Percentiles rank a stretch among this genome's conserved stretches.
Evolutionary conservation across 2,329 filamentous ascomycete genomes (phyloP).

Genomic region (Cordyceps cicadae): DNA sequence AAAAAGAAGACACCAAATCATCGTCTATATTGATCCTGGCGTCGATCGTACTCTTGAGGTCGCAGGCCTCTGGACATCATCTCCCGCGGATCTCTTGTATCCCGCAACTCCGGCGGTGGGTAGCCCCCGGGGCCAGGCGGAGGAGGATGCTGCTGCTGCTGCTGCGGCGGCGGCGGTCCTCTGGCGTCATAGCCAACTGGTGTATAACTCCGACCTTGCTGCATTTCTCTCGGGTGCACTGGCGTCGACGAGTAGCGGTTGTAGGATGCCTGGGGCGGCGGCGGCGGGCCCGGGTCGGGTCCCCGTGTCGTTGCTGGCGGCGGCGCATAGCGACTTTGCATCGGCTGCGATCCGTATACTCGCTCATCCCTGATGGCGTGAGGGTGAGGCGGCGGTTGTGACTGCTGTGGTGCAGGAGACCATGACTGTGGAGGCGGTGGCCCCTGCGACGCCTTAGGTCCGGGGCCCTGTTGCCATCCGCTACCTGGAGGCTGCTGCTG

Average conservation of each 20-base stretch:
- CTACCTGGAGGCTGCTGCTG: constrained; percentile 14
- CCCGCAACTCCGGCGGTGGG: constrained; percentile 19
- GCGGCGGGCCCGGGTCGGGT: constrained; percentile 33
- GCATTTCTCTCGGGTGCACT: constrained; percentile 31
- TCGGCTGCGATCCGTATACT: constrained; percentile 25
- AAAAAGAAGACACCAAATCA: constrained; percentile 16
- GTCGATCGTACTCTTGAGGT: constrained; percentile 38
- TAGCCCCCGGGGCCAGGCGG: constrained; percentile 21
- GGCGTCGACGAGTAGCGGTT: constrained; percentile 37
- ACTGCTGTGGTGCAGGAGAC: constrained; percentile 21
- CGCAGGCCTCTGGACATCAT: constrained; percentile 35
- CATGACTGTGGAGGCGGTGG: constrained; percentile 27
- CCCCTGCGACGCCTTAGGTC: constrained; percentile 25
- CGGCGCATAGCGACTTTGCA: constrained; percentile 29
- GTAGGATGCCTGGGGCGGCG: constrained; percentile 29
- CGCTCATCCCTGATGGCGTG: constrained; percentile 32
- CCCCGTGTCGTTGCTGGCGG: constrained; percentile 29
- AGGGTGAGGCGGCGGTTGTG: constrained; percentile 23
- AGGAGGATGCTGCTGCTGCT: background rate
- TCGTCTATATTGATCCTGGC: constrained; percentile 36
- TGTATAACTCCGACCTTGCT: constrained; percentile 38
- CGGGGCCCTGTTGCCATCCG: constrained; percentile 23
- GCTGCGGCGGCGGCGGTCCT: constrained; percentile 18
- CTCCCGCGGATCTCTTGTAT: constrained; percentile 30
- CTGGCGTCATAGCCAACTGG: constrained; percentile 36